Conservation (phyloP, 495 filamentous ascomycete species). For the Neurospora sp. region DNA sequence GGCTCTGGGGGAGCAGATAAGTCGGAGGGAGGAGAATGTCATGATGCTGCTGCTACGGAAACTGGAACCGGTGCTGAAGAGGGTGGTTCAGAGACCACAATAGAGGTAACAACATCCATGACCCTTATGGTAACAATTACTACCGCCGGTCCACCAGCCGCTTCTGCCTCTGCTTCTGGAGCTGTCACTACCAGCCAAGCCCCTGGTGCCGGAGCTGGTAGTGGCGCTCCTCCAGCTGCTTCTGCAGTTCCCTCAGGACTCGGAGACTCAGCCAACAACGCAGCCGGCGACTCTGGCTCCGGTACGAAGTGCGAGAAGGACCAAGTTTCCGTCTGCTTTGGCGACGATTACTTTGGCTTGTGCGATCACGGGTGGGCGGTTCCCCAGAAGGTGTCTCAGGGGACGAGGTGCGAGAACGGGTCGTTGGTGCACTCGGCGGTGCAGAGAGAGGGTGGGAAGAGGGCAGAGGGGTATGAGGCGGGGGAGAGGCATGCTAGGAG, state of each 20-base stretch:
- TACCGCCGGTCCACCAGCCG: not conserved
- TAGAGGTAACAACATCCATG: not conserved
- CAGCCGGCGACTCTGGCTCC: not conserved
- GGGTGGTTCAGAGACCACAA: not conserved
- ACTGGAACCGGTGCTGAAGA: not conserved
- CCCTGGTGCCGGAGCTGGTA: not conserved
- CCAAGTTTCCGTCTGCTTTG: not conserved
- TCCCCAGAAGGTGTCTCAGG: constrained; percentile 1
- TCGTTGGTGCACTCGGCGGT: not conserved
- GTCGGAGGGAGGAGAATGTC: not conserved
- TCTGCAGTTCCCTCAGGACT: not conserved
- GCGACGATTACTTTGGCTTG: constrained; percentile 5
- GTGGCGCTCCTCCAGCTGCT: not conserved
- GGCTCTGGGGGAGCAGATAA: not conserved
- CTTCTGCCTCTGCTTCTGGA: not conserved
- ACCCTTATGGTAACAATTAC: not conserved
- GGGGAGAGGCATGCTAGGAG: not conserved
- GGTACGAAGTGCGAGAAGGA: not conserved
- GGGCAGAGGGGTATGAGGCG: not conserved
- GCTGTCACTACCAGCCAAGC: not conserved
- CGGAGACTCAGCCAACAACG: not conserved
- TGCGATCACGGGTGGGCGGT: constrained; percentile 11
- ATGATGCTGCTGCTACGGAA: not conserved
- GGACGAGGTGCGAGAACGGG: constrained; percentile 10
- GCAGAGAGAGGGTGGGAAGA: not conserved